A percentile compares a stretch with the other conserved stretches of the same genome.
These are phyloP conservation scores for Grigorovia jiainica DNA, from an alignment of 805 yeast genomes.

Conservation along the genomic window DNA sequence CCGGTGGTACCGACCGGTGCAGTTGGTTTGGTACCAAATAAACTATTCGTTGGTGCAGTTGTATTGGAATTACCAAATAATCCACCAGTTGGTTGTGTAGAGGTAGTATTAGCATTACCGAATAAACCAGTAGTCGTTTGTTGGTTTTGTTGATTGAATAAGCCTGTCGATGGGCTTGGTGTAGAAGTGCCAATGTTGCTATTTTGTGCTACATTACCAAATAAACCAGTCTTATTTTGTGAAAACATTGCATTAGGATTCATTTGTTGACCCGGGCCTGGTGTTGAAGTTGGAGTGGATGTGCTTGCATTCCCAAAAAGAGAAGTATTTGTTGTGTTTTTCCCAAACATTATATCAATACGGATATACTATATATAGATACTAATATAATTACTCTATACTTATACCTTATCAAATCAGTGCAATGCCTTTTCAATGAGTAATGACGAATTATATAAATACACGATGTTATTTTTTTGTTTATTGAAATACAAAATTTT, in stretches of 20 bases:
- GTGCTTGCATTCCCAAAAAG: conserved; percentile 22
- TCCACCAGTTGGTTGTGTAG: conserved; percentile 5
- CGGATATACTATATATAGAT: background rate
- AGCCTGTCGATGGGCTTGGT: conserved; percentile 25
- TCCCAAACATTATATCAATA: conserved; percentile 4
- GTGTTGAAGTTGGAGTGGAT: conserved; percentile 28
- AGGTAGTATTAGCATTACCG: conserved; percentile 13
- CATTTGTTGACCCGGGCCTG: conserved; percentile 14
- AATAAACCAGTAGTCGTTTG: conserved; percentile 12
- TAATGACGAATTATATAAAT: background rate
- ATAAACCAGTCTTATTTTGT: conserved; percentile 16
- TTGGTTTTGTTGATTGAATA: conserved; percentile 14
- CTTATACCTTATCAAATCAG: background rate
- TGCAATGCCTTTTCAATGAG: background rate
- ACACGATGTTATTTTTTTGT: too few species aligned
- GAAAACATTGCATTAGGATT: conserved; percentile 12
- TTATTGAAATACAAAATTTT: too few species aligned
- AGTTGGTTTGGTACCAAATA: conserved; percentile 6
- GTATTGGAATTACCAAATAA: conserved; percentile 12
- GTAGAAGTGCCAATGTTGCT: conserved; percentile 15
- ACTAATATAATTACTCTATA: background rate
- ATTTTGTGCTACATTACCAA: conserved; percentile 14
- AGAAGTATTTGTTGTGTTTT: conserved; percentile 17
- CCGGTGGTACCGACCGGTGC: conserved; percentile 4
- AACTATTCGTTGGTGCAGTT: conserved; percentile 4